These are phyloP conservation scores for Colletotrichum musicola DNA, from an alignment of 2,329 filamentous ascomycete species.

Conservation along the genomic window DNA sequence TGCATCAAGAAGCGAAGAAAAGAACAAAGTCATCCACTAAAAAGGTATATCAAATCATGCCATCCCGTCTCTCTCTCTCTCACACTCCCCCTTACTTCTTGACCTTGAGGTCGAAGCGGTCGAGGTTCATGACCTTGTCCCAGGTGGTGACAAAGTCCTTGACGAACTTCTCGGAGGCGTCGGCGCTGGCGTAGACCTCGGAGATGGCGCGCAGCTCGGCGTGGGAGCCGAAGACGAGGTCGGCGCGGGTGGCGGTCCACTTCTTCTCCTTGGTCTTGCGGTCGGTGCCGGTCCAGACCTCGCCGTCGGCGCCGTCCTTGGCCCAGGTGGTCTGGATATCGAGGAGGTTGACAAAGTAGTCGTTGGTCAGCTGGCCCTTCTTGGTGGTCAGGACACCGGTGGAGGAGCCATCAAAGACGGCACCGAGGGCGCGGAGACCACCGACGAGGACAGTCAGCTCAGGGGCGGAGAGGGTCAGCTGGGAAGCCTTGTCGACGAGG, in stretches of 20 bases:
- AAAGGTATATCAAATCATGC: neutral
- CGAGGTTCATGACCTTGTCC: conserved; percentile 81
- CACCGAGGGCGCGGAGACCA: conserved; percentile 76
- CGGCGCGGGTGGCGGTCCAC: conserved; percentile 77
- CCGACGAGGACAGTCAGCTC: conserved; percentile 80
- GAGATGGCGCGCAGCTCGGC: conserved; percentile 78
- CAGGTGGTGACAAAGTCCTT: conserved; percentile 80
- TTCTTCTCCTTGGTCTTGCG: conserved; percentile 74
- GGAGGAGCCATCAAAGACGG: conserved; percentile 78
- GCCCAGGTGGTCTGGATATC: conserved; percentile 75
- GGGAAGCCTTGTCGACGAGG: conserved; percentile 78
- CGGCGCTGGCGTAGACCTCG: conserved; percentile 76
- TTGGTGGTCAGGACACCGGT: conserved; percentile 77
- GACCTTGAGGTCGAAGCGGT: conserved; percentile 72
- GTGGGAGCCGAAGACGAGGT: conserved; percentile 80
- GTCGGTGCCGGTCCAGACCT: conserved; percentile 74
- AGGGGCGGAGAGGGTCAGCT: conserved; percentile 77
- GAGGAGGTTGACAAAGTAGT: conserved; percentile 86
- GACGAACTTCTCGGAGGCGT: conserved; percentile 74
- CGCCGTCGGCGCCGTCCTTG: conserved; percentile 54
- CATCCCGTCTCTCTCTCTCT: neutral
- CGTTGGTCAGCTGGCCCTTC: conserved; percentile 79
- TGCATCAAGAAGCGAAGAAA: neutral
- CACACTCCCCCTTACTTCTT: conserved; percentile 33
- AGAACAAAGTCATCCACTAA: too few species aligned